Evolutionary conservation across 441 rosid species (phyloP), one percentile per base, ranked within the genome.

Genomic region (Populus tomentosa): DNA sequence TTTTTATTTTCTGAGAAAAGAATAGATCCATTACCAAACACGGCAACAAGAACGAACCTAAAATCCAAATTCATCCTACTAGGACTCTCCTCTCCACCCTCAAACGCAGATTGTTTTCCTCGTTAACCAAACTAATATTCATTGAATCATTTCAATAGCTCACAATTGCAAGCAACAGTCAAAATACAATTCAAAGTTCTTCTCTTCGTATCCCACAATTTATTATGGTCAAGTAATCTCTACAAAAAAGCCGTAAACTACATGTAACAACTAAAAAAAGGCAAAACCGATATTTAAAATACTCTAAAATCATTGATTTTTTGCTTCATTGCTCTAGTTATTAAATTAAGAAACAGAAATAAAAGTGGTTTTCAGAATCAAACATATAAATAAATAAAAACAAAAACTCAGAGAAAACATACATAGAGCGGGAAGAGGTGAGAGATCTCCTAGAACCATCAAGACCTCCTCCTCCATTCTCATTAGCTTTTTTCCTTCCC

Each of bases 341-440:
- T 69, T 69, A 69, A 69, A 40, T 69, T 20, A 18, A 64, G 26
- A 68, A 9, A 36, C 3, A 73, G 63, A 69, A 23, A 38, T 53
- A 46, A 75, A 30, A 28, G 71, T 59, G 18, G 38, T 7, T 69
- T 20, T 26, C 40, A n/a, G 10, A 56, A 64, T n/a, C 18, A 30
- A 4, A 3, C 33, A 24, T 8, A 2, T 9, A 61, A 10, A 59
- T 16, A 1, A 18, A 5, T 3, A 36, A 65, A 67, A 30, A 42
- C 20, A 33, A 1, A 30, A 36, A 74, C 16, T 16, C 7, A 3
- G 46, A 42, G 23, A 35, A 56, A 79, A 74, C 85, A 67, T 87
- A 95, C 98, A 90, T 81, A 75, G 92, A 78, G 68, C 96, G 94
- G 36, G 97, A 80, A 70, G 89, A 71, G 33, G 89, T 28, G 36